phyloP scores from a whole-genome alignment of 73 alveolate species.

The Tetrahymena borealis region DNA sequence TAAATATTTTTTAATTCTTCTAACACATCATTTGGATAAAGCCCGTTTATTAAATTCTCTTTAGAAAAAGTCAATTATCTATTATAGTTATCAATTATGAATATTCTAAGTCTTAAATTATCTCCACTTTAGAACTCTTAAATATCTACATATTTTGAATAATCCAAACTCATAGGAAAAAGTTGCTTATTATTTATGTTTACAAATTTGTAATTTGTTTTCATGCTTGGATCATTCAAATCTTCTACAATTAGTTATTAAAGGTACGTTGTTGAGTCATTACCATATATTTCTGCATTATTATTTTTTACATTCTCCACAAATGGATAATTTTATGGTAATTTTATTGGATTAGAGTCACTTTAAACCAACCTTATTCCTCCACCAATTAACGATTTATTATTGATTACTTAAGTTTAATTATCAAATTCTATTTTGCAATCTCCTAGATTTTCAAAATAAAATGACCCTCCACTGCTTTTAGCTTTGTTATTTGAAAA shows the following conservation, averaged over 20 bases:
- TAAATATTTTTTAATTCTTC: background rate
- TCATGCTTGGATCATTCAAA: background rate
- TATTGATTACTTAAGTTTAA: background rate
- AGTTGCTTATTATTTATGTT: background rate
- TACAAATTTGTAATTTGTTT: background rate
- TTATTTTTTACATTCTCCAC: background rate
- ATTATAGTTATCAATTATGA: background rate
- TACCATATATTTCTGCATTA: background rate
- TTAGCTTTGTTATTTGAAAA: background rate
- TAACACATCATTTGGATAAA: background rate
- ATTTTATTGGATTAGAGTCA: background rate
- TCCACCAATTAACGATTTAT: background rate
- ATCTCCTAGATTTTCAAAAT: background rate
- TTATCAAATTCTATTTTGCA: background rate
- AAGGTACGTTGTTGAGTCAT: background rate
- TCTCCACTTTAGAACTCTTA: background rate
- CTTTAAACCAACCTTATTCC: background rate
- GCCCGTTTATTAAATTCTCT: background rate
- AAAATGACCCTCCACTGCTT: background rate
- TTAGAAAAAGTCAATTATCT: background rate
- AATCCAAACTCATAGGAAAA: background rate
- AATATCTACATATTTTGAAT: background rate
- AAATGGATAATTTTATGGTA: background rate
- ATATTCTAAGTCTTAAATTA: background rate
- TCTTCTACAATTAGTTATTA: background rate